A percentile compares a stretch with the other conserved stretches of the same genome.
Conservation (phyloP, 2,329 filamentous ascomycete genomes). For the Pseudogymnoascus sp. region DNA sequence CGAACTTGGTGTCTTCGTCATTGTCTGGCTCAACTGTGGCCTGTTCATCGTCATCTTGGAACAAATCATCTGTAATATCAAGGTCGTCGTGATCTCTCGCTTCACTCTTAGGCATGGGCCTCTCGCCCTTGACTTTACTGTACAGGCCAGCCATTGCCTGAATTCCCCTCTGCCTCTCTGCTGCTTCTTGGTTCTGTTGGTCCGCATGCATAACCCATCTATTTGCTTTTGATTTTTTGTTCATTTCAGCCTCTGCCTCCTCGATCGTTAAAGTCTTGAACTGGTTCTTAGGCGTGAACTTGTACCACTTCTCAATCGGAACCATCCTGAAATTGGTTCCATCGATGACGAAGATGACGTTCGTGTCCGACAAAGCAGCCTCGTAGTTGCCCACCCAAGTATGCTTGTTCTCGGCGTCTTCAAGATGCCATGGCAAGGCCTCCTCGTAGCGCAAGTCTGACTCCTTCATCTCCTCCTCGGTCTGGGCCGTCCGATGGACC, state of each 20-base stretch:
- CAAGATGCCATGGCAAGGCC: constrained; percentile 89
- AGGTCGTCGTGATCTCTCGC: constrained; percentile 63
- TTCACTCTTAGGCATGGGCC: constrained; percentile 51
- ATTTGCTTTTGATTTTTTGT: constrained; percentile 65
- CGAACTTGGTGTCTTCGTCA: constrained; percentile 70
- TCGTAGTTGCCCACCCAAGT: constrained; percentile 91
- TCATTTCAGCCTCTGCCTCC: constrained; percentile 77
- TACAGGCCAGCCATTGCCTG: constrained; percentile 40
- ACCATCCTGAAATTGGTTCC: constrained; percentile 71
- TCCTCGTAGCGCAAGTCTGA: constrained; percentile 80
- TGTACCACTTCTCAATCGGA: constrained; percentile 93
- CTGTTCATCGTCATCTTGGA: constrained; percentile 82
- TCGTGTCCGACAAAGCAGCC: constrained; percentile 75
- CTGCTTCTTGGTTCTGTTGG: constrained; percentile 47
- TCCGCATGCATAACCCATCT: constrained; percentile 70
- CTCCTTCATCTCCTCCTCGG: constrained; percentile 61
- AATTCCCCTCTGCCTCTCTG: constrained; percentile 50
- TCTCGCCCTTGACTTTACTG: constrained; percentile 55
- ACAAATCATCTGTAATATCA: constrained; percentile 61
- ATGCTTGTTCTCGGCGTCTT: constrained; percentile 93
- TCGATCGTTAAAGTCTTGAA: constrained; percentile 74
- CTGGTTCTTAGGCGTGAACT: constrained; percentile 70
- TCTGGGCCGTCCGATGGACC: constrained; percentile 70
- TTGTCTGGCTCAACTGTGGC: constrained; percentile 67
- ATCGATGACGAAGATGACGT: constrained; percentile 69